Evolutionary conservation across 768 basidiomycete species (phyloP).

Genomic region (Austroboletus eburneus): DNA sequence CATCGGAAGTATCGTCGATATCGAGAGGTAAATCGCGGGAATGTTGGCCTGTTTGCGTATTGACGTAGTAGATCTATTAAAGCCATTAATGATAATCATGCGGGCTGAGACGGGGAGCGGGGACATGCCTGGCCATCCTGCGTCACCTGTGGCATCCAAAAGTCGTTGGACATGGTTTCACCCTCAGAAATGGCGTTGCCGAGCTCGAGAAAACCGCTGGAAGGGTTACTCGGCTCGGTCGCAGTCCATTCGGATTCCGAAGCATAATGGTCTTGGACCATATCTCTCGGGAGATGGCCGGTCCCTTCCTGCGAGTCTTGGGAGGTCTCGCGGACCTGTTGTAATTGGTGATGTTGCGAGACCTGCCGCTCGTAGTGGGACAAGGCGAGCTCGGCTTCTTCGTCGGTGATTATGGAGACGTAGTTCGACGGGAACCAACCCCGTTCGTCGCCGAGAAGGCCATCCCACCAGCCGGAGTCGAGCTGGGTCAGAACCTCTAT

Average conservation of each 20-base stretch:
- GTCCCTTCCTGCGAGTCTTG: slow-evolving; percentile 14
- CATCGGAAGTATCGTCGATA: slow-evolving; percentile 59
- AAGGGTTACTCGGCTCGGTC: slow-evolving; percentile 26
- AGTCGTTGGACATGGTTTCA: slow-evolving; percentile 56
- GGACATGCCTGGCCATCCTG: slow-evolving; percentile 72
- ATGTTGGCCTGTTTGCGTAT: slow-evolving; percentile 80
- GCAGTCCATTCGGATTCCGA: slow-evolving; percentile 48
- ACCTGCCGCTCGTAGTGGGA: slow-evolving; percentile 26
- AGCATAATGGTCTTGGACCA: slow-evolving; percentile 23
- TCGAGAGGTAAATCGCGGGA: slow-evolving; percentile 83
- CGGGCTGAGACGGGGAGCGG: background rate
- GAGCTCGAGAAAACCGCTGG: slow-evolving; percentile 36
- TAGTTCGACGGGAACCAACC: slow-evolving; percentile 99
- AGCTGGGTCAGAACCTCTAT: slow-evolving; percentile 92
- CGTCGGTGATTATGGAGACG: slow-evolving; percentile 72
- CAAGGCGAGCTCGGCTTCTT: slow-evolving; percentile 71
- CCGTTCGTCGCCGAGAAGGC: slow-evolving; percentile 80
- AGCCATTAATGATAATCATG: background rate
- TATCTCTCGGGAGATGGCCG: slow-evolving; percentile 9
- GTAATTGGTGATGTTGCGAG: slow-evolving; percentile 9
- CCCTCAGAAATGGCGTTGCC: slow-evolving; percentile 26
- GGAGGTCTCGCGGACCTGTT: slow-evolving; percentile 11
- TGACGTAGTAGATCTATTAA: slow-evolving; percentile 90
- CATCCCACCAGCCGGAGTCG: slow-evolving; percentile 98
- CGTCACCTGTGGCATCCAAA: slow-evolving; percentile 88